Conservation (phyloP, 2,329 filamentous ascomycete genomes). For the Epichloe sibirici region DNA sequence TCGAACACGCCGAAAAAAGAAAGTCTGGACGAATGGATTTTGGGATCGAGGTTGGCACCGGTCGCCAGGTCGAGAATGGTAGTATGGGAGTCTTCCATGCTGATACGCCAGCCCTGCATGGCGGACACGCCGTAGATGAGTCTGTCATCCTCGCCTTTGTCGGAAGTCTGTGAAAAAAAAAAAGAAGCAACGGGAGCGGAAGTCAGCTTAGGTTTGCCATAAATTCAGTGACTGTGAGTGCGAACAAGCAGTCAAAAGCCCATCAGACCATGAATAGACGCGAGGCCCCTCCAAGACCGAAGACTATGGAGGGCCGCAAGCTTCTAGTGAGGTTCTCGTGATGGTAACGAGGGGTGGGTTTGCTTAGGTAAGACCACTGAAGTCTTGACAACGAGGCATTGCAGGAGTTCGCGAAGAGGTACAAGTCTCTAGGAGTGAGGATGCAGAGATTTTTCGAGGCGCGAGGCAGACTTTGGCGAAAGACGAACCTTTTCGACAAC, state of each 20-base stretch:
- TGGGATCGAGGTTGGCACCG: conserved; percentile 39
- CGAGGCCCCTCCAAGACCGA: conserved; percentile 1
- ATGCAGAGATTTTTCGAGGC: conserved; percentile 1
- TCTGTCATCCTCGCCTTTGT: conserved; percentile 82
- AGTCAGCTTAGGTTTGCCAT: conserved; percentile 14
- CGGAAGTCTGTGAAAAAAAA: conserved; percentile 53
- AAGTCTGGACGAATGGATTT: conserved; percentile 59
- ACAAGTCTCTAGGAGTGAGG: neutral
- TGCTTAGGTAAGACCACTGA: neutral
- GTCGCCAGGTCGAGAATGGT: conserved; percentile 72
- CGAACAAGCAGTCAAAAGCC: no score
- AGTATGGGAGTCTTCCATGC: conserved; percentile 96
- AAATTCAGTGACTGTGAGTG: neutral
- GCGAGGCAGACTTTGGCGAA: neutral
- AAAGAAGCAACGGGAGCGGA: conserved; percentile 4
- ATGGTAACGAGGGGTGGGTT: neutral
- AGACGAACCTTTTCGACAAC: conserved; percentile 86
- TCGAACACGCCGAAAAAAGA: conserved; percentile 98
- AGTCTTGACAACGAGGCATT: neutral
- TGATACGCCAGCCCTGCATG: conserved; percentile 99
- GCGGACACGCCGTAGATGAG: conserved; percentile 89
- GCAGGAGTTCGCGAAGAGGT: neutral
- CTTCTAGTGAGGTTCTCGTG: conserved; percentile 2
- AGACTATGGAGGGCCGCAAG: neutral
- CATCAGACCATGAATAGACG: neutral